Conservation (phyloP, 2,329 filamentous ascomycete species). For the Microsporum audouinii region DNA sequence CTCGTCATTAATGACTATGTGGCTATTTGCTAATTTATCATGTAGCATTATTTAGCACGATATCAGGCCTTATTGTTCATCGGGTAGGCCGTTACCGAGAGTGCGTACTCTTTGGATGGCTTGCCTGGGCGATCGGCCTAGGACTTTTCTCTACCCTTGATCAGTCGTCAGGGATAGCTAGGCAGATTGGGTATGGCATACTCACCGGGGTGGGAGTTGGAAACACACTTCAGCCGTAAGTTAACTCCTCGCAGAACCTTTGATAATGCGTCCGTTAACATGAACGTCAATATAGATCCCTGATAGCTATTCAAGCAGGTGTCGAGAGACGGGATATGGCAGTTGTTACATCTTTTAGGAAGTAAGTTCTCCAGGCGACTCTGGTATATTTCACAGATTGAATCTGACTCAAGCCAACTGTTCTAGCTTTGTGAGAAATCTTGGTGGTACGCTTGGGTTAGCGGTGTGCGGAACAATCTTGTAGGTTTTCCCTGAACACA, state of each 20-base stretch:
- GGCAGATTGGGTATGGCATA: slow-evolving; percentile 45
- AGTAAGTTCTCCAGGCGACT: slow-evolving; percentile 15
- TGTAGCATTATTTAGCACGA: slow-evolving; percentile 38
- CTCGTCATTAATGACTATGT: not conserved
- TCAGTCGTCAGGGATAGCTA: slow-evolving; percentile 38
- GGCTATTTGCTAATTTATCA: slow-evolving; percentile 17
- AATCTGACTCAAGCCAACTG: not conserved
- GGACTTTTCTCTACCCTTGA: slow-evolving; percentile 44
- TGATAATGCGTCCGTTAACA: not conserved
- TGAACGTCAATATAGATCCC: slow-evolving; percentile 10
- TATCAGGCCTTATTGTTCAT: slow-evolving; percentile 43
- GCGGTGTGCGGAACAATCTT: slow-evolving; percentile 33
- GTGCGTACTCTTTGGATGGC: slow-evolving; percentile 44
- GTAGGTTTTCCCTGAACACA: slow-evolving; percentile 14
- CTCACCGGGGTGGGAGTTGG: slow-evolving; percentile 44
- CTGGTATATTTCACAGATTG: not conserved
- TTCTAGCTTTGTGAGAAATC: slow-evolving; percentile 31
- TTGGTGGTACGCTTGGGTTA: slow-evolving; percentile 32
- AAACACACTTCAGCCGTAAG: slow-evolving; percentile 41
- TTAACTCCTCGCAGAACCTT: not conserved
- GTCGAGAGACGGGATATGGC: slow-evolving; percentile 32
- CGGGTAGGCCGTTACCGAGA: slow-evolving; percentile 44
- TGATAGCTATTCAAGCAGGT: slow-evolving; percentile 32
- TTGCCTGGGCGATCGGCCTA: slow-evolving; percentile 42
- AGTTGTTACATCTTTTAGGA: slow-evolving; percentile 29